Evolutionary conservation across 2,329 filamentous ascomycete species (phyloP).

Genomic region (Neofusicoccum parvum): DNA sequence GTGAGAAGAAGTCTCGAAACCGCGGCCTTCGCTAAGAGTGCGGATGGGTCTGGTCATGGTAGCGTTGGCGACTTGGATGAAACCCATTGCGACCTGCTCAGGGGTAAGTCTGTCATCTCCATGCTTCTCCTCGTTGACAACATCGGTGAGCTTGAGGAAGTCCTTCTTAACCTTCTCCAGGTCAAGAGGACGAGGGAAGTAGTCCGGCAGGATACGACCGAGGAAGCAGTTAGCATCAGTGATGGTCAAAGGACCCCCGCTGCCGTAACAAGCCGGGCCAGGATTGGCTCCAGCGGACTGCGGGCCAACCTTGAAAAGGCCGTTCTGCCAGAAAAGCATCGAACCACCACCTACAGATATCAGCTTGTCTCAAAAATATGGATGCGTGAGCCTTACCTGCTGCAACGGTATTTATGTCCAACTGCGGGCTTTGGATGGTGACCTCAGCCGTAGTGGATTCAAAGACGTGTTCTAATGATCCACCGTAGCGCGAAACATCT

Average conservation of each 20-base stretch:
- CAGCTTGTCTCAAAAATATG: background rate
- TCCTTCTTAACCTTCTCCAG: conserved; percentile 52
- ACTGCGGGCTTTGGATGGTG: conserved; percentile 86
- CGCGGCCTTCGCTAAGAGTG: conserved; percentile 33
- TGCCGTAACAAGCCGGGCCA: conserved; percentile 87
- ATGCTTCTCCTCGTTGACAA: conserved; percentile 44
- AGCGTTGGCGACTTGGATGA: conserved; percentile 36
- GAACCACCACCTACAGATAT: conserved; percentile 73
- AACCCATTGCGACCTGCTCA: conserved; percentile 32
- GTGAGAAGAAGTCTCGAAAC: conserved; percentile 29
- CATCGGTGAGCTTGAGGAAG: conserved; percentile 45
- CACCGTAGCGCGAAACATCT: conserved; percentile 83
- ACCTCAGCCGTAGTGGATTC: conserved; percentile 92
- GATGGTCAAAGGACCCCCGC: conserved; percentile 86
- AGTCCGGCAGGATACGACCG: conserved; percentile 57
- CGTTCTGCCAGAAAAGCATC: conserved; percentile 82
- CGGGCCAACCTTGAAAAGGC: conserved; percentile 86
- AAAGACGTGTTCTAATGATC: conserved; percentile 89
- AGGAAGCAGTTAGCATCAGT: conserved; percentile 80
- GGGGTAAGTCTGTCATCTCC: conserved; percentile 47
- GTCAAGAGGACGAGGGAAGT: conserved; percentile 43
- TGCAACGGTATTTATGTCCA: conserved; percentile 81
- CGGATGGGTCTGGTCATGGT: conserved; percentile 35
- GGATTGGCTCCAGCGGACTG: conserved; percentile 88
- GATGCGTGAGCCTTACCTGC: background rate